A percentile compares a stretch with the other conserved stretches of the same genome.
phyloP scores from a whole-genome alignment of 805 yeast species.

The Teunomyces kruisii region DNA sequence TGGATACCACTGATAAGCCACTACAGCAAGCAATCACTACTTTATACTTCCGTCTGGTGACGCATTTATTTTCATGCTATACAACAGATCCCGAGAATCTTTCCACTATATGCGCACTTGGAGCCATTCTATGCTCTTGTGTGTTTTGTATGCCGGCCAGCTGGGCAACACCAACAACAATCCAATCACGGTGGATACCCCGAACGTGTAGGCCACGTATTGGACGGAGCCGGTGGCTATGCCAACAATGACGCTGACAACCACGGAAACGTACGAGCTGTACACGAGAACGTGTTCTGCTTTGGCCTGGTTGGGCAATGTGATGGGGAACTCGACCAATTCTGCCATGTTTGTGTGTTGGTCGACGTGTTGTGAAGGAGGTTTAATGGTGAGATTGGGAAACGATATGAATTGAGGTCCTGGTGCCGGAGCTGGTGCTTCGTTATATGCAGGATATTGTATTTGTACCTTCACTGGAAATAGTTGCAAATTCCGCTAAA shows the following conservation, averaged over 20 bases:
- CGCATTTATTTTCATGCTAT: not conserved
- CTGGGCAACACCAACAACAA: constrained; percentile 50
- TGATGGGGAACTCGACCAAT: constrained; percentile 19
- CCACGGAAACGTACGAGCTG: constrained; percentile 28
- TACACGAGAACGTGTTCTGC: constrained; percentile 31
- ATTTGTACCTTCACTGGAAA: too few relatives aligned
- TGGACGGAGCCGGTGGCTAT: constrained; percentile 45
- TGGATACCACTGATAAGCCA: too few relatives aligned
- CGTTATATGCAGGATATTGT: too few relatives aligned
- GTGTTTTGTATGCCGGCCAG: constrained; percentile 53
- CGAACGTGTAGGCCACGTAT: constrained; percentile 39
- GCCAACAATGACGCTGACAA: constrained; percentile 49
- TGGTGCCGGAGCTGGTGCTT: too few relatives aligned
- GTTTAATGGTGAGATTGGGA: constrained; percentile 10
- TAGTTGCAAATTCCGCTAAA: too few relatives aligned
- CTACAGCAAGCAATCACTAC: too few relatives aligned
- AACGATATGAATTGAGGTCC: not conserved
- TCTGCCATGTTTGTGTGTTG: constrained; percentile 6
- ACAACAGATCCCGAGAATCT: too few relatives aligned
- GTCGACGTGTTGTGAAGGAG: too few relatives aligned
- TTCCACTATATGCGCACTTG: constrained; percentile 21
- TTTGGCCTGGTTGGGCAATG: constrained; percentile 47
- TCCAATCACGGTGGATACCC: constrained; percentile 27
- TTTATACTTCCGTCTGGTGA: too few relatives aligned
- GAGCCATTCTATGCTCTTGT: constrained; percentile 50